Conservation (phyloP, 805 yeast genomes). For the Saccharomycopsis vini region DNA sequence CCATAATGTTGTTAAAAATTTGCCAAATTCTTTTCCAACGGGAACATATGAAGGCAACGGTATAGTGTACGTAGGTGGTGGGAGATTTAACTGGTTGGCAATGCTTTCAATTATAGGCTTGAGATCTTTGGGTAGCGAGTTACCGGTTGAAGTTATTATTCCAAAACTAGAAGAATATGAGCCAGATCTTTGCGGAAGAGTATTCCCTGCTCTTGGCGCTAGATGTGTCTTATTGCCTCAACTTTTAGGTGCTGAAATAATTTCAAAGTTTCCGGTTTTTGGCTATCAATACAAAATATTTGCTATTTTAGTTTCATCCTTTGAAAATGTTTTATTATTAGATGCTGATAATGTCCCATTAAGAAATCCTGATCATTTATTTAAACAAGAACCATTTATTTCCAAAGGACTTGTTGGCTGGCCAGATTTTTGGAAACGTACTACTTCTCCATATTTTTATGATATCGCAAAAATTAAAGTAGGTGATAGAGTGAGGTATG, state of each 20-base stretch:
- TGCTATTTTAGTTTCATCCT: slow-evolving; percentile 63
- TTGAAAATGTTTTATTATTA: slow-evolving; percentile 59
- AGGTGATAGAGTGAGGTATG: too few species aligned
- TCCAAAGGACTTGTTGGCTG: slow-evolving; percentile 42
- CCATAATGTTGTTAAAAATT: slow-evolving; percentile 31
- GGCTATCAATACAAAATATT: slow-evolving; percentile 66
- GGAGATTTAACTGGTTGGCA: slow-evolving; percentile 64
- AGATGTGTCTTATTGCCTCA: slow-evolving; percentile 54
- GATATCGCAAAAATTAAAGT: slow-evolving; percentile 41
- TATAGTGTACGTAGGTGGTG: slow-evolving; percentile 68
- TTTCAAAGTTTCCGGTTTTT: slow-evolving; percentile 38
- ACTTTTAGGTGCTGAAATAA: slow-evolving; percentile 39
- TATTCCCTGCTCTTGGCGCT: slow-evolving; percentile 55
- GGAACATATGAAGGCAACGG: slow-evolving; percentile 37
- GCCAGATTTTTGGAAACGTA: slow-evolving; percentile 69
- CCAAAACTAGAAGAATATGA: slow-evolving; percentile 67
- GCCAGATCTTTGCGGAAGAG: slow-evolving; percentile 53
- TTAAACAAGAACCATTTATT: slow-evolving; percentile 34
- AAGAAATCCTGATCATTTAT: slow-evolving; percentile 46
- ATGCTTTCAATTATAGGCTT: slow-evolving; percentile 55
- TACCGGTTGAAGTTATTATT: slow-evolving; percentile 78
- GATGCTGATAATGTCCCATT: slow-evolving; percentile 76
- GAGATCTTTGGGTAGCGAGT: slow-evolving; percentile 53
- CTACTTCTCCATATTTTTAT: slow-evolving; percentile 52
- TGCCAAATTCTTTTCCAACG: slow-evolving; percentile 44